phyloP scores from a whole-genome alignment of 331 rosid species.

The Quercus lobata region DNA sequence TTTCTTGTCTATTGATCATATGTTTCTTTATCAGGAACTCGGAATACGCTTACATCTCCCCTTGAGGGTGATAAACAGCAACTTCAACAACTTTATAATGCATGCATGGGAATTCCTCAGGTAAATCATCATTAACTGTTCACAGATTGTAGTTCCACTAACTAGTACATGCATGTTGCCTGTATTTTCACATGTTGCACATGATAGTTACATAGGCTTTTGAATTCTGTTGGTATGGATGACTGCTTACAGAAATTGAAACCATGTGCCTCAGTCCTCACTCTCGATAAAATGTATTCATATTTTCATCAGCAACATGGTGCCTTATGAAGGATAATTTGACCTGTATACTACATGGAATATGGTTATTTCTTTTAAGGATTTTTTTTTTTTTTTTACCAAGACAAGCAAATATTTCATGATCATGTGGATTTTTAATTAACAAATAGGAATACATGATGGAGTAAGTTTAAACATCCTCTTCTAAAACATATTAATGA shows the following conservation, averaged over 20 bases:
- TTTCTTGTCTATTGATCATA: neutral
- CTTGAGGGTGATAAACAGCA: constrained; percentile 5
- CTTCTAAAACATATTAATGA: neutral
- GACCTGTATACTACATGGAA: neutral
- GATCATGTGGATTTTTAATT: neutral
- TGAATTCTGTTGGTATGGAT: neutral
- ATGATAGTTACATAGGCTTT: neutral
- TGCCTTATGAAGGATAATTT: neutral
- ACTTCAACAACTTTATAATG: constrained; percentile 1
- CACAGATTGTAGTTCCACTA: neutral
- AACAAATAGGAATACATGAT: neutral
- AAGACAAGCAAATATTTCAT: neutral
- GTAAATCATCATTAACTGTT: neutral
- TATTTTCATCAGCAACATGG: neutral
- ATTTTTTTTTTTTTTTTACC: neutral
- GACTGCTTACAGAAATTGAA: neutral
- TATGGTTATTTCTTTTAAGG: neutral
- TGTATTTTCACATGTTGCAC: neutral
- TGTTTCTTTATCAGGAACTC: constrained; percentile 6
- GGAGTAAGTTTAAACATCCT: neutral
- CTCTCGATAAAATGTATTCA: neutral
- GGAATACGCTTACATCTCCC: neutral
- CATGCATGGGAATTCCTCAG: constrained; percentile 17
- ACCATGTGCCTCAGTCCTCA: neutral
- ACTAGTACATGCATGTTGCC: neutral